Percentiles rank a stretch among this genome's conserved stretches.
phyloP scores from a whole-genome alignment of 2,329 filamentous ascomycete genomes.

The Ramichloridium luteum region DNA sequence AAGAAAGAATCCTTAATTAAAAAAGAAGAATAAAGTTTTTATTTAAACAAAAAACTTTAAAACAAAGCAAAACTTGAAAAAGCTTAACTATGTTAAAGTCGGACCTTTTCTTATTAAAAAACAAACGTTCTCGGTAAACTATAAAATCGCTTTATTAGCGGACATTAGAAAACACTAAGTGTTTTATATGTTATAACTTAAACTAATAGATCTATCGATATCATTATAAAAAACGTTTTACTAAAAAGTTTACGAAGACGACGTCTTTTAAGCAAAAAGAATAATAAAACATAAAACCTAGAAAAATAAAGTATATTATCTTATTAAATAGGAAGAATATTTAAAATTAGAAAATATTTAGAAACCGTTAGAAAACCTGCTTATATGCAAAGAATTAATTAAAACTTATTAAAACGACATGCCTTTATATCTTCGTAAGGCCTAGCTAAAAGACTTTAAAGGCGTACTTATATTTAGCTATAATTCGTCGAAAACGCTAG shows the following conservation, averaged over 20 bases:
- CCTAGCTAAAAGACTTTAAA: not conserved
- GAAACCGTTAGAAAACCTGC: not conserved
- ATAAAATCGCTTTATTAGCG: not conserved
- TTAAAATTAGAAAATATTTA: not conserved
- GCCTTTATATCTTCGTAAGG: too few relatives aligned
- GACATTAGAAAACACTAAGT: conserved; percentile 1
- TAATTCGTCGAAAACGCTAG: not conserved
- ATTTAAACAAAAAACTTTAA: not conserved
- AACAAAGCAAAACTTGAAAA: not conserved
- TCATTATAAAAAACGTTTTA: conserved; percentile 1
- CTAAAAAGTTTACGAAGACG: not conserved
- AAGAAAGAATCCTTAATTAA: conserved; percentile 1
- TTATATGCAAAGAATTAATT: not conserved
- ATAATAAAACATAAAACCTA: not conserved
- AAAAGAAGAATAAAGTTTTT: conserved; percentile 1
- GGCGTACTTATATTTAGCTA: not conserved
- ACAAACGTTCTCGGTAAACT: not conserved
- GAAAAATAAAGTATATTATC: too few relatives aligned
- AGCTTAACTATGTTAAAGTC: conserved; percentile 1
- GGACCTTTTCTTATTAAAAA: not conserved
- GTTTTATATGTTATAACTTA: conserved; percentile 1
- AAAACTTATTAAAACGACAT: not conserved
- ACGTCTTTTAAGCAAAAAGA: not conserved
- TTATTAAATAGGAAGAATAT: conserved; percentile 1
- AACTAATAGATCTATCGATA: not conserved